Evolutionary conservation across 2,329 filamentous ascomycete species (phyloP), one percentile per base, ranked within the genome.

Genomic region (Cladorrhinum sp.): DNA sequence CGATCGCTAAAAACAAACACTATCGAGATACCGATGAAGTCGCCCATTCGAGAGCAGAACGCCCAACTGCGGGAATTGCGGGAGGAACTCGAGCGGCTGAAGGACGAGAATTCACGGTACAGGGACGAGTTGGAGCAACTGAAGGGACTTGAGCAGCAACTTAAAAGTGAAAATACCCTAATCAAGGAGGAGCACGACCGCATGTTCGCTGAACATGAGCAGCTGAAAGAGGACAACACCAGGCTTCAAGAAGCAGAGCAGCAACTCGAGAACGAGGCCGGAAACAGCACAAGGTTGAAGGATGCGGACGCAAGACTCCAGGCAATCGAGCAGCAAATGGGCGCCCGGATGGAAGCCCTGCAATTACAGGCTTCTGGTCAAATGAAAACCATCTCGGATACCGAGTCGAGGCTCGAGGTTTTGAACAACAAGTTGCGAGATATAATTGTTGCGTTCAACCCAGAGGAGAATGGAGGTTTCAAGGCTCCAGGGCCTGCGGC

Each of bases 391-490:
- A 79, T 92, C 59, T 76, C 81, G 2, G 79, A 85, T 16, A 85
- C 88, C 13, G 88, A 90, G 67, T 79, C 77, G 59, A 88, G 83
- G 62, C 74, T 96, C 27, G 87, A 89, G 67, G 80, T 81, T 29
- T 75, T 93, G 49, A 93, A 90, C 70, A 77, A 79, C 57, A 84
- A 84, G 16, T 70, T 95, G 18, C 82, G 88, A 61, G 82, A 88
- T 51, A 81, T 90, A 60, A 84, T 93, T 66, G 76, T 89, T 12
- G 79, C 80, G 54, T 81, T 83, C 60, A 85, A 89, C 69, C 85
- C 87, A 1, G 76, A 76, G 16, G 78, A 79, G 61, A 81, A 83
- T 64, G 68, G 69, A 32, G 74, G 75, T 49, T 85, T 81, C 63
- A 68, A 72, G 8, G 69, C 74, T 7, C 78, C 81, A 1, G 79